Conservation (phyloP, 2,329 filamentous ascomycete species). For the Neofusicoccum sp. region DNA sequence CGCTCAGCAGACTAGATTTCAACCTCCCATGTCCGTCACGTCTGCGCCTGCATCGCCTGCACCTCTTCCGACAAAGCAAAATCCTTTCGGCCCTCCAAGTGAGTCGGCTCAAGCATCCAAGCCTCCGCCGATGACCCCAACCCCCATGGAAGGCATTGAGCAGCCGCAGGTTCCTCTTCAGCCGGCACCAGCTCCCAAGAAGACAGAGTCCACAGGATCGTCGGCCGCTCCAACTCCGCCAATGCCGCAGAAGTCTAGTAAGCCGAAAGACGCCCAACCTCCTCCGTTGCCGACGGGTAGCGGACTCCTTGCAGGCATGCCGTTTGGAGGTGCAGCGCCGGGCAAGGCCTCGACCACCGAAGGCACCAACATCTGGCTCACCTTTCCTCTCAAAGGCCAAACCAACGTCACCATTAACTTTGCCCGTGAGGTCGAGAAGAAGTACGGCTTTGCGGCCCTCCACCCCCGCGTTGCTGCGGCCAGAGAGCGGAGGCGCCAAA, state of each 20-base stretch:
- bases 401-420: slow-evolving; percentile 95
- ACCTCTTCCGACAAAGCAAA: background rate
- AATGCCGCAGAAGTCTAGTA: slow-evolving; percentile 55
- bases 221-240: slow-evolving; percentile 42
- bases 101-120: background rate
- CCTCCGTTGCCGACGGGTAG: slow-evolving; percentile 61
- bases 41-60: slow-evolving; percentile 42
- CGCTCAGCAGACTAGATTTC: slow-evolving; percentile 22
- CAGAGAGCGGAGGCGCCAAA: slow-evolving; percentile 79
- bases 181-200: slow-evolving; percentile 28
- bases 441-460: slow-evolving; percentile 90
- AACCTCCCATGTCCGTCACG: slow-evolving; percentile 37
- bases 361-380: slow-evolving; percentile 78
- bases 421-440: slow-evolving; percentile 86
- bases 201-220: slow-evolving; percentile 39
- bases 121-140: slow-evolving; percentile 14
- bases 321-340: slow-evolving; percentile 54
- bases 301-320: slow-evolving; percentile 61
- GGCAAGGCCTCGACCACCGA: slow-evolving; percentile 41
- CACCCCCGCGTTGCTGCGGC: slow-evolving; percentile 89
- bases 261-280: slow-evolving; percentile 53
- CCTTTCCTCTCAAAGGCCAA: slow-evolving; percentile 75
- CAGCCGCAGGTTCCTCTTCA: slow-evolving; percentile 26
- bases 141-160: slow-evolving; percentile 38
- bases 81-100: slow-evolving; percentile 14